These are phyloP conservation scores for Globisporangium takayamanum DNA, from an alignment of 352 stramenopile genomes.

Conservation along the genomic window DNA sequence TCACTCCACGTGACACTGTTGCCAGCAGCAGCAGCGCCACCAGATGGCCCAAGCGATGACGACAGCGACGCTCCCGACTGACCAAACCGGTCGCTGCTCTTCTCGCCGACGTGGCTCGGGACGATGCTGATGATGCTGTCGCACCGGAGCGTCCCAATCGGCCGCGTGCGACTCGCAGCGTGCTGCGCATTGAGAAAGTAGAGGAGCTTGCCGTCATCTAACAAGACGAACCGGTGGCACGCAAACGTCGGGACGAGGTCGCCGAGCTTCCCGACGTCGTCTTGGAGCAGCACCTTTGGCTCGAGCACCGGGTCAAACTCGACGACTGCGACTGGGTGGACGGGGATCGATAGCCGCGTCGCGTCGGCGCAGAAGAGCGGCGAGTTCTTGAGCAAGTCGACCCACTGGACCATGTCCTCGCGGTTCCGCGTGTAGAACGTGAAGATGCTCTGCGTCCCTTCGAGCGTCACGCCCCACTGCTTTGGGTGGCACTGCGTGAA, in stretches of 20 bases:
- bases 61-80: conserved; percentile 49
- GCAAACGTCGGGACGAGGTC: conserved; percentile 68
- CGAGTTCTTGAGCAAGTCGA: conserved; percentile 86
- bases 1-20: conserved; percentile 14
- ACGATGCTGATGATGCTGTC: conserved; percentile 79
- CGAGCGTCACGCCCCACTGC: conserved; percentile 78
- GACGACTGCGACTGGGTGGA: conserved; percentile 73
- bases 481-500: conserved; percentile 84
- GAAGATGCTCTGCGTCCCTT: conserved; percentile 77
- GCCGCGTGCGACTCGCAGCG: conserved; percentile 47
- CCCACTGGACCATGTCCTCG: conserved; percentile 78
- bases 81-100: conserved; percentile 35
- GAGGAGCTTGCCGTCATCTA: conserved; percentile 78
- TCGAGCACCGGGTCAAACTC: conserved; percentile 65
- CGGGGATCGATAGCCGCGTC: conserved; percentile 64
- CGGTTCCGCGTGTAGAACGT: conserved; percentile 79
- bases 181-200: conserved; percentile 60
- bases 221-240: conserved; percentile 61
- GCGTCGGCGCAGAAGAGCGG: conserved; percentile 57
- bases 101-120: conserved; percentile 52
- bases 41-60: not conserved
- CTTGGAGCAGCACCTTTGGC: conserved; percentile 59
- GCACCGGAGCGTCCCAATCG: conserved; percentile 77
- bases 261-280: conserved; percentile 68
- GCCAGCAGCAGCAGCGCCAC: not conserved